Percentiles rank a stretch among this genome's conserved stretches.
Conservation (phyloP, 306 rosid species). For the Malus fusca region DNA sequence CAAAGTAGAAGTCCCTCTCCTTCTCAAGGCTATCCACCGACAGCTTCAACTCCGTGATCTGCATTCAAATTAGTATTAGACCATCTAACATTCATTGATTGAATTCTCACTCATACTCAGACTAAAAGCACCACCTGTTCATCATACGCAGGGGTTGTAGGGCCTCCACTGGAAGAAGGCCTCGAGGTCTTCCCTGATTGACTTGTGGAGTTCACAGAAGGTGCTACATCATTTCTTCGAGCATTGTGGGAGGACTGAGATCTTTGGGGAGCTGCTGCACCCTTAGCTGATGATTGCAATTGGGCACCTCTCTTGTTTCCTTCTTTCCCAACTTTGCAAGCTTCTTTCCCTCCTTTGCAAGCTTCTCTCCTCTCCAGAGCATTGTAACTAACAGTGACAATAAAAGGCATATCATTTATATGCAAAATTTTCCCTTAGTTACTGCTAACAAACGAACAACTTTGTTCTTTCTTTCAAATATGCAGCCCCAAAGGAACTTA, state of each 20-base stretch:
- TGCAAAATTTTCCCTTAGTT: neutral
- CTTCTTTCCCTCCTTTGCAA: conserved; percentile 78
- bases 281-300: conserved; percentile 57
- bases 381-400: conserved; percentile 48
- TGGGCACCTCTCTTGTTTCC: conserved; percentile 49
- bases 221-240: conserved; percentile 54
- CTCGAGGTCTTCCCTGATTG: conserved; percentile 38
- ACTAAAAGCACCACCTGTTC: conserved; percentile 66
- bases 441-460: neutral
- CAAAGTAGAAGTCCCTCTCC: conserved; percentile 90
- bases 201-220: conserved; percentile 35
- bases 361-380: conserved; percentile 80
- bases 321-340: conserved; percentile 81
- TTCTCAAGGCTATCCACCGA: conserved; percentile 96
- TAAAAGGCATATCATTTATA: neutral
- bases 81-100: neutral
- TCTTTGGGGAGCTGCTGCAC: conserved; percentile 40
- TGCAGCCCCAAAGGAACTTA: neutral
- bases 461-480: neutral
- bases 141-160: conserved; percentile 41
- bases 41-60: conserved; percentile 82
- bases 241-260: conserved; percentile 54
- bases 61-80: conserved; percentile 18
- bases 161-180: conserved; percentile 44
- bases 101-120: neutral